Percentiles rank a stretch among this genome's conserved stretches.
Conservation (phyloP, 2,329 filamentous ascomycete species). For the Fusarium albidum region DNA sequence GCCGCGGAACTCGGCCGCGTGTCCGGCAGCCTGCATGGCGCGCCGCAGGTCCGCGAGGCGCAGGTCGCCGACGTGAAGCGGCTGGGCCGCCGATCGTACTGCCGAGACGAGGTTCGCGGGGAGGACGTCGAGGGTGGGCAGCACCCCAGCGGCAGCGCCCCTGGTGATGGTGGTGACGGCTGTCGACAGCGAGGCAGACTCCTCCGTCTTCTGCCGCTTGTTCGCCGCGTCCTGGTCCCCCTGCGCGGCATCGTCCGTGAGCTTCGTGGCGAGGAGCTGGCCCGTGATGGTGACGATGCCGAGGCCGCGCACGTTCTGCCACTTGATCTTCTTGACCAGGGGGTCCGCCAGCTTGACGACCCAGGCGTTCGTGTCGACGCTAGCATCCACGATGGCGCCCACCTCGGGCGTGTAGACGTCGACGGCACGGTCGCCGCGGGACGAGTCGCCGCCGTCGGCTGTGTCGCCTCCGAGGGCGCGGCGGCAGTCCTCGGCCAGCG, state of each 20-base stretch:
- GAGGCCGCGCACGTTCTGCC: conserved; percentile 91
- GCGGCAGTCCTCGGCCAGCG: conserved; percentile 82
- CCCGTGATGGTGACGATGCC: conserved; percentile 95
- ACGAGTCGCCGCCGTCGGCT: conserved; percentile 15
- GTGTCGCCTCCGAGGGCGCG: conserved; percentile 59
- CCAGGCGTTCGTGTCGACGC: conserved; percentile 98
- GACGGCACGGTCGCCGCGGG: conserved; percentile 57
- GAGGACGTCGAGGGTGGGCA: conserved; percentile 63
- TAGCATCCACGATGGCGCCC: conserved; percentile 83
- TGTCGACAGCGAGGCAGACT: conserved; percentile 31
- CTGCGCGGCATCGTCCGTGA: conserved; percentile 47
- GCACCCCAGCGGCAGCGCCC: conserved; percentile 35
- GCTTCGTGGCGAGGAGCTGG: conserved; percentile 57
- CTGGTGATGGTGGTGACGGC: conserved; percentile 36
- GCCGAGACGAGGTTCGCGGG: conserved; percentile 72
- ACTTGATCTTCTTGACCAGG: conserved; percentile 86
- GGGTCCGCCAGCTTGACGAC: conserved; percentile 87
- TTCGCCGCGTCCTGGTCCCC: conserved; percentile 56
- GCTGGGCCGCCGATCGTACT: conserved; percentile 79
- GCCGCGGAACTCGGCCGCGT: conserved; percentile 90
- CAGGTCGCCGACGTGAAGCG: conserved; percentile 93
- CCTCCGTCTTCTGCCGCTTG: conserved; percentile 60
- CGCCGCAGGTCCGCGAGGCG: conserved; percentile 87
- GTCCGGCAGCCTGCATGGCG: conserved; percentile 81
- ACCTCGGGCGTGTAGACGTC: conserved; percentile 84